Conservation (phyloP, 768 basidiomycete species). For the Agrocybe praecox region DNA sequence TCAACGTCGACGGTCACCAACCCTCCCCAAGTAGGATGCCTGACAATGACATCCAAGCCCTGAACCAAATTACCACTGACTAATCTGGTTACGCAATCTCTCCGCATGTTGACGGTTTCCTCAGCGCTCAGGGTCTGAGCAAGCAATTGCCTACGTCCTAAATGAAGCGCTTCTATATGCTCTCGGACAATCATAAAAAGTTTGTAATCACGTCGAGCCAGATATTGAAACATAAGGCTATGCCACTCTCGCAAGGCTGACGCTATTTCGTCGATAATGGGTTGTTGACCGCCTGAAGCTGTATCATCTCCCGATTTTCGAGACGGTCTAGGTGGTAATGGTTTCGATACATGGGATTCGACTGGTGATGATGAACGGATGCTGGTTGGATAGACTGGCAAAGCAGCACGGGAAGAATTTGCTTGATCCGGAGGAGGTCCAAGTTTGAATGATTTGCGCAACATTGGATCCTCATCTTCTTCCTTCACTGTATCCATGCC, state of each 20-base stretch:
- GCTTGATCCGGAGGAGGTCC: slow-evolving; percentile 77
- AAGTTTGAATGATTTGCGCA: slow-evolving; percentile 67
- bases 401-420: slow-evolving; percentile 68
- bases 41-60: slow-evolving; percentile 93
- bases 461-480: slow-evolving; percentile 53
- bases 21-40: slow-evolving; percentile 90
- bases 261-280: slow-evolving; percentile 96
- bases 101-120: slow-evolving; percentile 79
- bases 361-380: slow-evolving; percentile 72
- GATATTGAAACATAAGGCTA: slow-evolving; percentile 86
- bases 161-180: slow-evolving; percentile 89
- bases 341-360: slow-evolving; percentile 68
- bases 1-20: slow-evolving; percentile 91
- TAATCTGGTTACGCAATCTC: slow-evolving; percentile 85
- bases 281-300: slow-evolving; percentile 76
- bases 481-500: slow-evolving; percentile 63
- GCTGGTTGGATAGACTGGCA: slow-evolving; percentile 75
- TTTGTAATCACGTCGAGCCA: slow-evolving; percentile 86
- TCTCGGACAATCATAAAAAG: slow-evolving; percentile 85
- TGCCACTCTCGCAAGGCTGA: slow-evolving; percentile 98
- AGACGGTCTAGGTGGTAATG: slow-evolving; percentile 88
- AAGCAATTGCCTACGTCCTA: slow-evolving; percentile 89
- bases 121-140: slow-evolving; percentile 86
- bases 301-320: slow-evolving; percentile 96
- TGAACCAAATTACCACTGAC: slow-evolving; percentile 92